Evolutionary conservation across 2,329 filamentous ascomycete genomes (phyloP).

Genomic region (Mariannaea sp.): DNA sequence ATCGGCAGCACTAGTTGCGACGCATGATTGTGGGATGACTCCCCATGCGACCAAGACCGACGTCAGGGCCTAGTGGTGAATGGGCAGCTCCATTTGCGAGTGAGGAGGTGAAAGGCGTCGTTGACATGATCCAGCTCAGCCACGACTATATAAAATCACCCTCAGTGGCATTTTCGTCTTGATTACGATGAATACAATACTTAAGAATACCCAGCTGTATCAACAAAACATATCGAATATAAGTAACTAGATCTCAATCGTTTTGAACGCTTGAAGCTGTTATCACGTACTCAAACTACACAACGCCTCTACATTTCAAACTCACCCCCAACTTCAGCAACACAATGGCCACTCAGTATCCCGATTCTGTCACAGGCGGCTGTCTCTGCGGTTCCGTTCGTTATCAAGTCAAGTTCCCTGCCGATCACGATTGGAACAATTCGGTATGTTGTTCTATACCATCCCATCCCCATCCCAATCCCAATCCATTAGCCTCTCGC

Average conservation of each 20-base stretch:
- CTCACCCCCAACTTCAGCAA: not conserved
- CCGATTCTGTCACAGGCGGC: conserved; percentile 51
- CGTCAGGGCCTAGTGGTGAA: conserved; percentile 1
- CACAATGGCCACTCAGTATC: conserved; percentile 36
- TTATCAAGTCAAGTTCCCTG: conserved; percentile 53
- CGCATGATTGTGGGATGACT: conserved; percentile 5
- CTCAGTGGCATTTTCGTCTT: not conserved
- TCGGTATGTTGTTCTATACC: conserved; percentile 33
- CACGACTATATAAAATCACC: conserved; percentile 23
- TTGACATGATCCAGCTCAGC: conserved; percentile 33
- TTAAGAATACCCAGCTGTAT: not conserved
- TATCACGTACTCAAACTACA: not conserved
- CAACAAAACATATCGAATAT: too few species aligned
- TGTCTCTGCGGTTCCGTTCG: conserved; percentile 57
- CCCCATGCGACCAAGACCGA: too few species aligned
- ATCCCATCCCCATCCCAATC: not conserved
- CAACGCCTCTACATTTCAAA: not conserved
- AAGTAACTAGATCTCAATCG: too few species aligned
- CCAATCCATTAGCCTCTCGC: too few species aligned
- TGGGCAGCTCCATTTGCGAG: not conserved
- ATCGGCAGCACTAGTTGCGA: conserved; percentile 8
- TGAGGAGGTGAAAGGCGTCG: conserved; percentile 34
- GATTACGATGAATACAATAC: not conserved
- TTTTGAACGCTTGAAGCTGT: too few species aligned
- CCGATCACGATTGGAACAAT: conserved; percentile 49